Evolutionary conservation across 2,329 filamentous ascomycete genomes (phyloP).

Genomic region (Ilyonectria sp.): DNA sequence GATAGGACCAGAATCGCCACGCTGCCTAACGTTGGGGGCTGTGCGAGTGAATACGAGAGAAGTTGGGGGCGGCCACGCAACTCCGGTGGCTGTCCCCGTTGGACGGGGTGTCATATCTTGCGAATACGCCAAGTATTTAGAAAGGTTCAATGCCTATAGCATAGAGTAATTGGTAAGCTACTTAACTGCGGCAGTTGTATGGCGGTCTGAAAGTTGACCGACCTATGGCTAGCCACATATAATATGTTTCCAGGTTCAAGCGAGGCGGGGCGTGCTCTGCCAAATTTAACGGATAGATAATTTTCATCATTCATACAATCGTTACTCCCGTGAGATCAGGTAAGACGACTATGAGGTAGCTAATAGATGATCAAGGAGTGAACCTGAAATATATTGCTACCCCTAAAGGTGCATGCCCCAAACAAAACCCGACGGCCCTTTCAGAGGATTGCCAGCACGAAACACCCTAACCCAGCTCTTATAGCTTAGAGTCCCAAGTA

Average conservation of each 20-base stretch:
- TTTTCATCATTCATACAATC: neutral
- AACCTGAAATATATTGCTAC: neutral
- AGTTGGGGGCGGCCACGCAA: too few species aligned
- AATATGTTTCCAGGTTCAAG: neutral
- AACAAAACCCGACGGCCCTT: neutral
- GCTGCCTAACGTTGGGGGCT: too few species aligned
- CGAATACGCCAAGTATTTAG: too few species aligned
- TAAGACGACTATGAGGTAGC: neutral
- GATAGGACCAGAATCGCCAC: too few species aligned
- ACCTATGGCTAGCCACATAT: neutral
- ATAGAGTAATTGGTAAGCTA: too few species aligned
- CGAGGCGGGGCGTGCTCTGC: too few species aligned
- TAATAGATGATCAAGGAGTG: neutral
- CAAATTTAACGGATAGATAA: neutral
- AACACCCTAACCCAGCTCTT: slow-evolving; percentile 6
- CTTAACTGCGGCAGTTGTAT: too few species aligned
- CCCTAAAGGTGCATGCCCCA: neutral
- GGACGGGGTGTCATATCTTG: too few species aligned
- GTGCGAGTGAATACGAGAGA: too few species aligned
- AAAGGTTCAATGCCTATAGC: too few species aligned
- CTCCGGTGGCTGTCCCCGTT: too few species aligned
- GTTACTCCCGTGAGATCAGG: neutral
- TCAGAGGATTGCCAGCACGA: neutral
- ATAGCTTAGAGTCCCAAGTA: neutral
- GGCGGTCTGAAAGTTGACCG: too few species aligned